Base-by-base conservation (phyloP, 352 stramenopile species). In the Halophytophthora polymorphica region DNA sequence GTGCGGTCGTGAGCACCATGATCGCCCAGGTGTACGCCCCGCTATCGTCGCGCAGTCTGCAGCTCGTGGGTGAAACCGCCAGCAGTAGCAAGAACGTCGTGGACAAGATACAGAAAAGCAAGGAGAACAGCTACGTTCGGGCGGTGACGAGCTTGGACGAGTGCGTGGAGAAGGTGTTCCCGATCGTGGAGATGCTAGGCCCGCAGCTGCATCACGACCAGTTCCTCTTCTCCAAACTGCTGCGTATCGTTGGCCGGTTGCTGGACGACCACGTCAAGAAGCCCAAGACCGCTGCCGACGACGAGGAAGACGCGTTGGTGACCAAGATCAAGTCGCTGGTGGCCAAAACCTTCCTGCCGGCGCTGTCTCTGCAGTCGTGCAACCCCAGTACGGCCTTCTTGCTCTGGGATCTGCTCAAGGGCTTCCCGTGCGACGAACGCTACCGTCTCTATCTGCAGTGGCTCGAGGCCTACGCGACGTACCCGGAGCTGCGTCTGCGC, bases 391-490 rank as follows among this genome's bases (percentile, higher is more conserved):
- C 70, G 2, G 66, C 82, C 6, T 91, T 91, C 52, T 64, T 89
- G 44, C 45, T 93, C n/a, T 95, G 84, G 84, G 84, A 95, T 18
- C 41, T 93, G 37, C 50, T 95, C 21, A 95, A 95, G 56, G 49
- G 57, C 15, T 81, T 84, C 28, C 72, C 80, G 31, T 93, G 84
- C 45, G 77, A 90, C 34, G 73, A 90, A 49, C 78, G 84, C 8
- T 95, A 95, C 47, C 65, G 74, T 15, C 61, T 95, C 48, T 95
- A 95, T 49, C 69, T 90, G 37, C 64, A 86, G 18, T 95, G 84
- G 84, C 71, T 90, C 22, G 66, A 69, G 2, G 60, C 75, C 23
- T 93, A 93, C 49, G 45, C 64, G 4, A 77, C 62, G 25, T 77
- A 58, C 35, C 70, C 81, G 2, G 65, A 79, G 21, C 62, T 95